Evolutionary conservation across 306 rosid genomes (phyloP), one percentile per base, ranked within the genome.

Genomic region (Adenanthera pavonina): DNA sequence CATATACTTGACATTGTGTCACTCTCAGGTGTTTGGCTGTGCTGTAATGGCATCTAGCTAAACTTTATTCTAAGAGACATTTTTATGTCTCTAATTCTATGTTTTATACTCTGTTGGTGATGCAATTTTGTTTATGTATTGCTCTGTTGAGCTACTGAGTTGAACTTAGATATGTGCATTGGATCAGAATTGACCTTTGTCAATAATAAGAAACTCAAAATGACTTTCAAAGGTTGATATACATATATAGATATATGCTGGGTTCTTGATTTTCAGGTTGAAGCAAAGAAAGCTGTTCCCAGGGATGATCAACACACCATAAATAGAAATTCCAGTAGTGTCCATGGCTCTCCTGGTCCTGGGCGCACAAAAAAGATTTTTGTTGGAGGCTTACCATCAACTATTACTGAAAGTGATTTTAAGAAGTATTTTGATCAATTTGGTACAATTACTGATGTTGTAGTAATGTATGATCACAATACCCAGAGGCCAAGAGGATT

Each of bases 261-360:
- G 62, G 67, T 46, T 85, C 73, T 78, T 65, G 71, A 85, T 81
- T 88, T 82, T 83, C 86, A 94, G 98, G 98, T 94, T 79, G 98
- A 94, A 88, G 98, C 98, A 71, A 94, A 94, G 89, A 94, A 92
- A 88, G 98, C 98, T 81, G 98, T 94, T 79, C 98, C 97, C 5
- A 88, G 94, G 89, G 98, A 92, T 83, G 98, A 94, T 86, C 97
- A 92, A 80, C 82, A 89, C 14, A 80, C 81, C 40, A 57, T 91
- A 76, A 88, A 76, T 80, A 89, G 96, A 85, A 89, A 76, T 66
- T 49, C 80, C 43, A 89, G 82, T 43, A 80, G 84, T 72, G 79
- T 85, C 70, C 91, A 86, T 19, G 91, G 96, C 66, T 92, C 98
- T 79, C 94, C 93, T 8, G 89, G 93, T 79, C 95, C 93, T 2